Percentiles rank a stretch among this genome's conserved stretches.
These are phyloP conservation scores for Gypsophila paniculata DNA, from an alignment of 179 eudicot species.

Conservation along the genomic window DNA sequence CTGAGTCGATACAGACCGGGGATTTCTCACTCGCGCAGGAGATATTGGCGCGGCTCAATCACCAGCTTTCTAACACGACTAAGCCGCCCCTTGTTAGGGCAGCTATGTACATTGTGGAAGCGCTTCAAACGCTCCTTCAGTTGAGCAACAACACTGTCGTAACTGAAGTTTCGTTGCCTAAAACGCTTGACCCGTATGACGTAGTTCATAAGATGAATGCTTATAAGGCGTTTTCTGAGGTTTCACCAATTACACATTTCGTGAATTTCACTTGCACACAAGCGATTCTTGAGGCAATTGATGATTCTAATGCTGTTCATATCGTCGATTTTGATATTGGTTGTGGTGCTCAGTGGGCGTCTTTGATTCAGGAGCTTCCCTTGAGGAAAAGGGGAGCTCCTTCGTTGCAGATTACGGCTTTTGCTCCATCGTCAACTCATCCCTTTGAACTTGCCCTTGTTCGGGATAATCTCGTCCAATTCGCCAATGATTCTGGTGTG, in stretches of 20 bases:
- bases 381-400: conserved; percentile 52
- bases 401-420: conserved; percentile 65
- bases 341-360: conserved; percentile 95
- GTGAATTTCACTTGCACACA: conserved; percentile 82
- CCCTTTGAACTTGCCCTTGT: conserved; percentile 59
- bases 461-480: conserved; percentile 61
- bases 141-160: conserved; percentile 35
- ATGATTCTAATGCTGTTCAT: conserved; percentile 59
- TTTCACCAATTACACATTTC: conserved; percentile 70
- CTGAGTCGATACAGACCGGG: conserved; percentile 69
- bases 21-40: conserved; percentile 88
- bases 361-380: conserved; percentile 90
- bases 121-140: conserved; percentile 60
- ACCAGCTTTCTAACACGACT: conserved; percentile 68
- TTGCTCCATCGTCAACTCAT: conserved; percentile 48
- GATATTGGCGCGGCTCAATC: conserved; percentile 99
- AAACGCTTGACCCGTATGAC: conserved; percentile 48
- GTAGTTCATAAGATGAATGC: conserved; percentile 76
- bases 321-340: conserved; percentile 84
- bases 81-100: conserved; percentile 74
- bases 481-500: conserved; percentile 59
- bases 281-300: conserved; percentile 76
- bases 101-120: conserved; percentile 74
- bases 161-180: conserved; percentile 27
- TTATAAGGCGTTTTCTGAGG: conserved; percentile 71